Conservation (phyloP, 2,329 filamentous ascomycete species). For the Alternaria panax region DNA sequence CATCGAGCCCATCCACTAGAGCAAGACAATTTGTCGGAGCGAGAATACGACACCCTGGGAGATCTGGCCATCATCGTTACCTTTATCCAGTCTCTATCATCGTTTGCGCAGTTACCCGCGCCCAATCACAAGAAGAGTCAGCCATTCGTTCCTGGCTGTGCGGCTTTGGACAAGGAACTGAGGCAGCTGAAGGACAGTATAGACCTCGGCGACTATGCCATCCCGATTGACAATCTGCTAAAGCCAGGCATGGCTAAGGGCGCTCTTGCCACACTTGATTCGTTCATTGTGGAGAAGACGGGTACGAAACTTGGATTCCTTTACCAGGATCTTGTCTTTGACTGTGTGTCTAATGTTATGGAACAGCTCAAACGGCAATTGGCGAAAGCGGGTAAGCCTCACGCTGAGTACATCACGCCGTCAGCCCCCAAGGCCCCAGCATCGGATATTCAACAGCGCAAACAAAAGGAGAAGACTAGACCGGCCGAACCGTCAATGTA, state of each 20-base stretch:
- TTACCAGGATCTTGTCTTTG: constrained; percentile 1
- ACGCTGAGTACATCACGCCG: background rate
- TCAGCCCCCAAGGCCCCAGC: background rate
- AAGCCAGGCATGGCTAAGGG: constrained; percentile 51
- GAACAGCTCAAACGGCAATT: constrained; percentile 2
- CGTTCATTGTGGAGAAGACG: constrained; percentile 49
- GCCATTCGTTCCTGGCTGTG: constrained; percentile 44
- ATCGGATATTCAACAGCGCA: background rate
- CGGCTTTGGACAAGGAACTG: constrained; percentile 51
- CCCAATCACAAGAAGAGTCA: constrained; percentile 51
- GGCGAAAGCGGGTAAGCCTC: background rate
- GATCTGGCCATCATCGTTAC: constrained; percentile 50
- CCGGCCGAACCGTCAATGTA: background rate
- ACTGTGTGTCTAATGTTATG: background rate
- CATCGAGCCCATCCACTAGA: constrained; percentile 46
- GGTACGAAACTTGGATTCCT: constrained; percentile 8
- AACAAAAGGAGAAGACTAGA: constrained; percentile 6
- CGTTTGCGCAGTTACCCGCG: constrained; percentile 47
- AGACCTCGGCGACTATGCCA: constrained; percentile 43
- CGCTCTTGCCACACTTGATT: constrained; percentile 49
- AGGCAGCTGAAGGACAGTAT: constrained; percentile 42
- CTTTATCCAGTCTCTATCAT: constrained; percentile 53
- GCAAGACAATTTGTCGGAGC: constrained; percentile 45
- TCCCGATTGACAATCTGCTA: constrained; percentile 54
- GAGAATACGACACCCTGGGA: constrained; percentile 47